These are phyloP conservation scores for Oenanthe sinensis DNA, from an alignment of 129 eudicot genomes.

Conservation along the genomic window DNA sequence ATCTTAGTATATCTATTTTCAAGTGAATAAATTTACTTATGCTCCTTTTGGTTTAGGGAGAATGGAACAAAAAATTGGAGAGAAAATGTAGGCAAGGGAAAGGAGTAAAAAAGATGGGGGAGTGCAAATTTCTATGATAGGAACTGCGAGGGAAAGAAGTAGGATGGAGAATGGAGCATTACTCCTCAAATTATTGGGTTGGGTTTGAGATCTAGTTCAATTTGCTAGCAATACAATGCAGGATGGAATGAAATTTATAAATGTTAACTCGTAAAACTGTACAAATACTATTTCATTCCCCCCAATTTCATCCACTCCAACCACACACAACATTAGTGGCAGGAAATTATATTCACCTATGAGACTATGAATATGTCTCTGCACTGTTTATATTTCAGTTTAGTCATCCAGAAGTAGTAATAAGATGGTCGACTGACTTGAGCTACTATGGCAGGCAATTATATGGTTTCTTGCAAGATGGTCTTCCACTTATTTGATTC, in stretches of 20 bases:
- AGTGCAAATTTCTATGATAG: neutral
- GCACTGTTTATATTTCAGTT: neutral
- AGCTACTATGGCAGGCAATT: conserved; percentile 49
- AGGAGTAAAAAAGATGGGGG: too few relatives aligned
- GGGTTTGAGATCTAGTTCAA: neutral
- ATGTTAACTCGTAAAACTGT: neutral
- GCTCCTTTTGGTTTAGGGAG: neutral
- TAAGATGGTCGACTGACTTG: conserved; percentile 11
- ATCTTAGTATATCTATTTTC: neutral
- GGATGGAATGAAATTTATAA: neutral
- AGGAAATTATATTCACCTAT: neutral
- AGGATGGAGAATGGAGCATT: neutral
- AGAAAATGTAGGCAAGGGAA: neutral
- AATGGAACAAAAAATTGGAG: too few relatives aligned
- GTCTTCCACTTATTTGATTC: conserved; percentile 76
- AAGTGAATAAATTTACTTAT: neutral
- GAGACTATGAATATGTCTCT: neutral
- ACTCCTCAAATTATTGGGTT: neutral
- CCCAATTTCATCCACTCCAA: neutral
- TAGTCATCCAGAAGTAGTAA: neutral
- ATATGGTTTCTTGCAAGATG: conserved; percentile 95
- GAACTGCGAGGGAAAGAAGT: neutral
- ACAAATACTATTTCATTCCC: neutral
- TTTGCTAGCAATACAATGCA: neutral
- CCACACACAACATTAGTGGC: neutral